Evolutionary conservation across 73 alveolate species (phyloP), one percentile per base, ranked within the genome.

Genomic region (Uronychia binucleata): DNA sequence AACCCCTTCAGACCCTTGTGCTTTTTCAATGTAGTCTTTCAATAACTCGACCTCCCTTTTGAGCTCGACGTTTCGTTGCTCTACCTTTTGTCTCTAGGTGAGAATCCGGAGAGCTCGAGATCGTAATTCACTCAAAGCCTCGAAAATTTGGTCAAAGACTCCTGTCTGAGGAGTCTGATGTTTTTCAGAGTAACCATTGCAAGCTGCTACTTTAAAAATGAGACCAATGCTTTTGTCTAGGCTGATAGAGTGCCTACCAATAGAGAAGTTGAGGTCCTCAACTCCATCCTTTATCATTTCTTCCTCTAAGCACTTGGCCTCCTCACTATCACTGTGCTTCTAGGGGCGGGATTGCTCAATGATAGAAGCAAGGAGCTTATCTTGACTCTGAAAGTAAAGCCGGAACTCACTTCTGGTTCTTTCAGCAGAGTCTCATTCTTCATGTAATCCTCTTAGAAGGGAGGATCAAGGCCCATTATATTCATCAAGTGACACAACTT

Each of bases 401-500:
- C n/a, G n/a, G n/a, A n/a, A n/a, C n/a, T n/a, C n/a, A n/a, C 67
- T 46, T 46, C n/a, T 11, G 67, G 67, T 5, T 46, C 67, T 11
- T 19, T 46, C n/a, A 46, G 67, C n/a, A 46, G 19, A 46, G 67
- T 46, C 5, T 5, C 5, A 19, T 19, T 46, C 13, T 78, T 5
- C 28, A 76, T 8, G 34, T 80, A 87, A 33, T 87, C 93, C 29
- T 87, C 88, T 29, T 46, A 85, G 77, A 87, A 87, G 32, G 93
- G 93, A 25, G 93, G 93, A n/a, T 87, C 84, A 32, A 87, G 34
- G 30, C 76, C 28, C 80, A 87, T 26, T 32, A 87, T 25, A 30
- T 87, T 87, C 93, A 87, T 80, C 46, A 87, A 46, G 75, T 87
- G 93, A 57, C 93, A 87, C 11, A 87, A 85, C 34, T 87, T 87